Evolutionary conservation across 2,329 filamentous ascomycete species (phyloP).

Genomic region (Aspergillus quadricinctus): DNA sequence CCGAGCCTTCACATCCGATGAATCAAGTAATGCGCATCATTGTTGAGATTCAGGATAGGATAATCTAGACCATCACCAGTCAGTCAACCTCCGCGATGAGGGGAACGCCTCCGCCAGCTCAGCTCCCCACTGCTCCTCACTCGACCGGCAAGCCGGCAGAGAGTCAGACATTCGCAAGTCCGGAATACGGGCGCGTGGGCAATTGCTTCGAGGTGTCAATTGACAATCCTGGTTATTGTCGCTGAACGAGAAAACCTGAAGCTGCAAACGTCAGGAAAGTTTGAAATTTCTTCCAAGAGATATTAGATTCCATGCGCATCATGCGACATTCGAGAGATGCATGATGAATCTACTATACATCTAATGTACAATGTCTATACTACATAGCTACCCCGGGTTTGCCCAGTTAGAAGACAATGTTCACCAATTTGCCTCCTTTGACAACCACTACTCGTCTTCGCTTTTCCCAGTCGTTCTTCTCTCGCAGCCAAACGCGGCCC

Average conservation of each 20-base stretch:
- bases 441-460: constrained; percentile 66
- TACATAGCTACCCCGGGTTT: not conserved
- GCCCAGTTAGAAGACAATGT: constrained; percentile 57
- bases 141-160: not conserved
- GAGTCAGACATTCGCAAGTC: not conserved
- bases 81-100: constrained; percentile 4
- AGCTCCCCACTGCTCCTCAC: constrained; percentile 3
- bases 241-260: not conserved
- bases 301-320: not conserved
- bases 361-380: constrained; percentile 4
- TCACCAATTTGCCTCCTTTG: constrained; percentile 63
- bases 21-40: not conserved
- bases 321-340: not conserved
- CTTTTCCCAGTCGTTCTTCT: constrained; percentile 46
- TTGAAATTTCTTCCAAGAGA: not conserved
- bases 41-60: not conserved
- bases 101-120: constrained; percentile 4
- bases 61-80: not conserved
- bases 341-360: not conserved
- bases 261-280: too few species aligned
- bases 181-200: not conserved
- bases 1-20: not conserved
- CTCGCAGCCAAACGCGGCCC: constrained; percentile 54
- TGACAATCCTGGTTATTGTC: not conserved
- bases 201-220: not conserved